Base-by-base conservation (phyloP, 805 yeast species). In the Pichia pseudocactophila region DNA sequence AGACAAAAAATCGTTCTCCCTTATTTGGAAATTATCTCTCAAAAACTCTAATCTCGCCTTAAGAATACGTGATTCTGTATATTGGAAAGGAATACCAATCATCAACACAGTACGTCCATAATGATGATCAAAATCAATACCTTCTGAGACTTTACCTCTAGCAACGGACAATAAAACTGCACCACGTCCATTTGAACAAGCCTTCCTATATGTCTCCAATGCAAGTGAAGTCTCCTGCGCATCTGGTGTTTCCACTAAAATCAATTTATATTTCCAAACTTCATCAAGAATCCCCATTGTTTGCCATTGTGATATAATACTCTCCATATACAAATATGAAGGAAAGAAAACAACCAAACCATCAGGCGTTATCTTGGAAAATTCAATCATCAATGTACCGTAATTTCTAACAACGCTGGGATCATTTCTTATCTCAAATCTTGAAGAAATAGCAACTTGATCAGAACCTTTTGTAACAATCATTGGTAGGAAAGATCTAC, bases 21-120 rank as follows among this genome's bases (percentile, higher is more conserved):
- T 74, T 43, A 92, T 90, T 54, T 88, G 94, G 59, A 77, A 90
- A 55, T 88, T 89, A 58, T 92, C 97, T 50, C 97, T 71, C 59
- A 92, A 63, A 55, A 92, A 92, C 63, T 92, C 98, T 36, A 92
- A 68, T 40, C 99, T 74, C 0, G 99, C 98, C 54, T 92, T 92
- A 54, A 92, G 69, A 50, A 92, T 92, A 56, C 97, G 78, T 4
- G 97, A 89, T 59, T 92, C 98, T 0, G 99, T 92, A 62, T 92
- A 92, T 70, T 92, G 99, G 72, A 92, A 92, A 0, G 99, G 99
- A 50, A 92, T 95, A 50, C 99, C 99, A 63, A 92, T 90, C 97
- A 92, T 90, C 47, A 92, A 69, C 47, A 92, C 99, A 0, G 97
- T 87, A 56, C 99, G 76, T 12, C 98, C 99, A 61, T 84, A 92